These are phyloP conservation scores for Cordia subcordata DNA, from an alignment of 257 asterid species.

Conservation along the genomic window DNA sequence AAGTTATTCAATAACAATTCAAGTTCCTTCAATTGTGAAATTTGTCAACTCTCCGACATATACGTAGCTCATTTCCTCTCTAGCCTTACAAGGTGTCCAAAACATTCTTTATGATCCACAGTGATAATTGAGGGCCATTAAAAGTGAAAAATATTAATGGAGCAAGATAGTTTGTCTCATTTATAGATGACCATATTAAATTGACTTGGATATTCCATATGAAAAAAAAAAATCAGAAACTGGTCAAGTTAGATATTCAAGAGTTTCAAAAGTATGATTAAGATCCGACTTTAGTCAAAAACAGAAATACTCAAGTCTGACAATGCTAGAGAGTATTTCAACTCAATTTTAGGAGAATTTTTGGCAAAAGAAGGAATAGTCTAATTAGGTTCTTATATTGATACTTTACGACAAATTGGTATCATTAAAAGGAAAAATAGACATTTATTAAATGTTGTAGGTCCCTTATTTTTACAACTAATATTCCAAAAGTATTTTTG, in stretches of 20 bases:
- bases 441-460: too few relatives aligned
- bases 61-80: background rate
- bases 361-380: too few relatives aligned
- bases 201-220: background rate
- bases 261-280: background rate
- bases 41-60: background rate
- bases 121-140: background rate
- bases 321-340: slow-evolving; percentile 5
- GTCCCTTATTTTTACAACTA: too few relatives aligned
- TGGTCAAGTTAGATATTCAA: background rate
- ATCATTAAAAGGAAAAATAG: too few relatives aligned
- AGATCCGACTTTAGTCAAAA: background rate
- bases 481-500: too few relatives aligned
- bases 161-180: background rate
- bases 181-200: slow-evolving; percentile 6
- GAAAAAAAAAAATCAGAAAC: background rate
- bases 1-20: background rate
- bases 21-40: slow-evolving; percentile 1
- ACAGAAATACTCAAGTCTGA: background rate
- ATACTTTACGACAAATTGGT: too few relatives aligned
- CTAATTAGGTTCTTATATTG: too few relatives aligned
- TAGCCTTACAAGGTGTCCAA: background rate
- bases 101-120: background rate
- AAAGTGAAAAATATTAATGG: background rate
- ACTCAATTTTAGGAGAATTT: background rate